phyloP scores from a whole-genome alignment of 176 grass and related monocot species.

The Triticum timopheevii region DNA sequence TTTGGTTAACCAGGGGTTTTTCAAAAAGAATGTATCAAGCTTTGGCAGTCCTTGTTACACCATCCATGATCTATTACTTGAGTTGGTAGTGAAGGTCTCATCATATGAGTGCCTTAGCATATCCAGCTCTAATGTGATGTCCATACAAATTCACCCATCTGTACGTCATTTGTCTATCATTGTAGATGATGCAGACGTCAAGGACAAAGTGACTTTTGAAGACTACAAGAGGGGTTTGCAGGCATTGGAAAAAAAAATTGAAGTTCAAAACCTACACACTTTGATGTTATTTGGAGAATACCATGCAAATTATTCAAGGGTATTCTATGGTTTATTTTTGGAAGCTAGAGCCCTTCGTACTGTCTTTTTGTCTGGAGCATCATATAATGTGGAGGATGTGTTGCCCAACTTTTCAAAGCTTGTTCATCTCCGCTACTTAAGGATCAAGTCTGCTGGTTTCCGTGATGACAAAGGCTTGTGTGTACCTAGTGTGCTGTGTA shows the following conservation, averaged over 20 bases:
- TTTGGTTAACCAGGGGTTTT: neutral
- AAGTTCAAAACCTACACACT: slow-evolving; percentile 8
- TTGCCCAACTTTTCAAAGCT: neutral
- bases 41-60: no score
- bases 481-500: neutral
- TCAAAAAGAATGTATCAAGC: neutral
- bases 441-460: neutral
- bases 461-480: neutral
- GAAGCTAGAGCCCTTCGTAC: neutral
- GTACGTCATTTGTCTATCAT: slow-evolving; percentile 36
- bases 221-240: neutral
- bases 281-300: slow-evolving; percentile 15
- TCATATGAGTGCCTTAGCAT: slow-evolving; percentile 22
- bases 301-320: neutral
- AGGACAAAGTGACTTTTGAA: neutral
- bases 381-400: neutral
- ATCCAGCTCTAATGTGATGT: neutral
- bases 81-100: slow-evolving; percentile 14
- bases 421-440: slow-evolving; percentile 31
- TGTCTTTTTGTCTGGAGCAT: neutral
- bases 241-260: neutral
- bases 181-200: neutral
- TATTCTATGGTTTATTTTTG: neutral
- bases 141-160: neutral
- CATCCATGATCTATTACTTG: slow-evolving; percentile 29